A percentile compares a stretch with the other conserved stretches of the same genome.
Evolutionary conservation across 2,329 filamentous ascomycete species (phyloP).

Genomic region (Cryphonectria nitschkei): DNA sequence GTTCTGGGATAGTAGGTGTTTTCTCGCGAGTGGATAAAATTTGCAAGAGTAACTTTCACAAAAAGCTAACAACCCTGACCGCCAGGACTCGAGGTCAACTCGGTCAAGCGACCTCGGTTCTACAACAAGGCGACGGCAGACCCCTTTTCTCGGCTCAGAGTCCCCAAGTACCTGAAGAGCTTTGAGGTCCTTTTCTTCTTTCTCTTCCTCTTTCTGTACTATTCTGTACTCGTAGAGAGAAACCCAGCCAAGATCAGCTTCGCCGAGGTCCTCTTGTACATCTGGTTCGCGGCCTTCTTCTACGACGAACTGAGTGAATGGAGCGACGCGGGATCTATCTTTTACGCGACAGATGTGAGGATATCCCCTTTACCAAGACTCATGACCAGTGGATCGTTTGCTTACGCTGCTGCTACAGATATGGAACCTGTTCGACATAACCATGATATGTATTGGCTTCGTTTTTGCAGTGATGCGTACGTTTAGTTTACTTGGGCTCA

Average conservation of each 20-base stretch:
- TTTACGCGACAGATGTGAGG: constrained; percentile 76
- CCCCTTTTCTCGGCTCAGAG: constrained; percentile 73
- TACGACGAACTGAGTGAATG: constrained; percentile 88
- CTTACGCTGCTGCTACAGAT: constrained; percentile 61
- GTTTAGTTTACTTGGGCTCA: constrained; percentile 47
- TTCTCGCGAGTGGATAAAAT: not conserved
- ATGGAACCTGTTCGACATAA: constrained; percentile 79
- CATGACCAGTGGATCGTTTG: constrained; percentile 76
- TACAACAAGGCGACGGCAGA: constrained; percentile 72
- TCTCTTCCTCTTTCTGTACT: constrained; percentile 78
- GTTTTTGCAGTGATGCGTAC: constrained; percentile 73
- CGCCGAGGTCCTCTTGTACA: constrained; percentile 73
- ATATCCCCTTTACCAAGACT: not conserved
- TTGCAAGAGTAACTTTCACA: too few species aligned
- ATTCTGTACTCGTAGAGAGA: constrained; percentile 79
- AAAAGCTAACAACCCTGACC: not conserved
- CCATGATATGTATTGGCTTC: constrained; percentile 75
- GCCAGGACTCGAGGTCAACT: constrained; percentile 66
- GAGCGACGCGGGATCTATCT: constrained; percentile 82
- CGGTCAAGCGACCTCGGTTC: constrained; percentile 74
- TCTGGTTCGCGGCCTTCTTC: constrained; percentile 86
- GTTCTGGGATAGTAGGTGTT: constrained; percentile 70
- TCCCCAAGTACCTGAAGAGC: constrained; percentile 82
- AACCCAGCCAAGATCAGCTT: constrained; percentile 67
- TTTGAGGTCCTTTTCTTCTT: constrained; percentile 85